Base-by-base conservation (phyloP, 495 filamentous ascomycete genomes). In the Talaromyces trachyspermus region DNA sequence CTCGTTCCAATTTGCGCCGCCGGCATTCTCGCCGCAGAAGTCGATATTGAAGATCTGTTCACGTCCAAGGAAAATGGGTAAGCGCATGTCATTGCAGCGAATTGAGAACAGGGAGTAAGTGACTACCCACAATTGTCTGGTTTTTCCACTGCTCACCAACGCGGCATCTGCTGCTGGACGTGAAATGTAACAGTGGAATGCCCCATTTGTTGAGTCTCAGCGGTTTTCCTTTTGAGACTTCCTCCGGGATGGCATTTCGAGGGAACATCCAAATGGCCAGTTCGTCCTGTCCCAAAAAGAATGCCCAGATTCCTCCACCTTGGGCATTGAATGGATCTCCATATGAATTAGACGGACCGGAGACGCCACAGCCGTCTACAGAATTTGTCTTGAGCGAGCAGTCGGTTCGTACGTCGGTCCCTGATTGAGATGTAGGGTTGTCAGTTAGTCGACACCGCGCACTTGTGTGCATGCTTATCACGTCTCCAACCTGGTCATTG, bases 251-350 rank as follows among this genome's bases (percentile, higher is more conserved):
- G 6, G 7, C 9, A 4, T 12, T 19, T 2, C 29, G 45, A 39
- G 45, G 30, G 17, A 48, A 48, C 32, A 48, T 37, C 45, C 45
- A 48, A 11, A 48, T 5, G 14, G 32, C 32, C 14, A 48, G 30
- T 11, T 36, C 45, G 10, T 48, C 33, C 25, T 35, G 18, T 15
- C 18, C 29, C 5, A 26, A 15, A 18, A 36, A 39, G 3, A 48
- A 26, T 10, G 32, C 45, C 22, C 35, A 48, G 5, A 36, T 18
- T 11, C 45, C 45, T 36, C 45, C 45, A 15, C 35, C 23, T 17
- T 24, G 27, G 3, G 32, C 35, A 29, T 48, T 48, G 32, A 48
- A 48, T 29, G 15, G n/a, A 25, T 36, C 35, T 25, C 45, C 45
- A 38, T 48, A 48, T 1, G 32, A 25, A 26, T 38, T 29, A 4